Evolutionary conservation across 2,329 filamentous ascomycete genomes (phyloP).

Genomic region (Herpotrichia juniperi): DNA sequence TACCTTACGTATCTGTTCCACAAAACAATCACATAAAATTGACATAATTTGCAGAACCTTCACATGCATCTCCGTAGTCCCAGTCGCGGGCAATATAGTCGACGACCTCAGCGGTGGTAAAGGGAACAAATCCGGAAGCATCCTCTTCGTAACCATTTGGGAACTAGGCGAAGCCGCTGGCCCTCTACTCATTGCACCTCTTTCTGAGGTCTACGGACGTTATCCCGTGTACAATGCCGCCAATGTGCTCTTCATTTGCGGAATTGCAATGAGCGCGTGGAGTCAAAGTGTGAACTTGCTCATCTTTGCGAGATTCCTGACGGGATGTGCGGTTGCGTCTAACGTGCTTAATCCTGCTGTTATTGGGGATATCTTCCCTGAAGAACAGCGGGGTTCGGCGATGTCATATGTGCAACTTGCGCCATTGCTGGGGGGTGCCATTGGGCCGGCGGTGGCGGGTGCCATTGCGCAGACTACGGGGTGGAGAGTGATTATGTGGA

Average conservation of each 20-base stretch:
- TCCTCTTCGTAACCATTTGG: conserved; percentile 44
- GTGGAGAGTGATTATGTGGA: conserved; percentile 62
- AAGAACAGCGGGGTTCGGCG: conserved; percentile 63
- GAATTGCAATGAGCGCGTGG: conserved; percentile 46
- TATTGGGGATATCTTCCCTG: conserved; percentile 66
- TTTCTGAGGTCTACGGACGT: conserved; percentile 41
- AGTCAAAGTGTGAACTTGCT: conserved; percentile 47
- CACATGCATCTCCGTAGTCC: conserved; percentile 46
- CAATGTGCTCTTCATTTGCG: conserved; percentile 54
- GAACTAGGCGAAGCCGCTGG: conserved; percentile 44
- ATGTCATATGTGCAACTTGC: conserved; percentile 65
- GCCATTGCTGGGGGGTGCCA: conserved; percentile 62
- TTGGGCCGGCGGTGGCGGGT: conserved; percentile 63
- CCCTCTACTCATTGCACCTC: conserved; percentile 40
- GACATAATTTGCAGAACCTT: conserved; percentile 34
- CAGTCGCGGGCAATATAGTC: conserved; percentile 39
- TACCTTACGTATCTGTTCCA: conserved; percentile 16
- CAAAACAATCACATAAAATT: conserved; percentile 7
- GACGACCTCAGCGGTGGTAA: conserved; percentile 34
- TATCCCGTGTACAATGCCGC: conserved; percentile 40
- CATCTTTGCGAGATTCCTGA: conserved; percentile 52
- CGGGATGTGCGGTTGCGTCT: conserved; percentile 51
- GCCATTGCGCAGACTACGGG: conserved; percentile 61
- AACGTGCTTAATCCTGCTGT: conserved; percentile 68
- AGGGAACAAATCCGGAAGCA: conserved; percentile 29